Conservation (phyloP, 306 rosid genomes). For the Spatholobus suberectus region DNA sequence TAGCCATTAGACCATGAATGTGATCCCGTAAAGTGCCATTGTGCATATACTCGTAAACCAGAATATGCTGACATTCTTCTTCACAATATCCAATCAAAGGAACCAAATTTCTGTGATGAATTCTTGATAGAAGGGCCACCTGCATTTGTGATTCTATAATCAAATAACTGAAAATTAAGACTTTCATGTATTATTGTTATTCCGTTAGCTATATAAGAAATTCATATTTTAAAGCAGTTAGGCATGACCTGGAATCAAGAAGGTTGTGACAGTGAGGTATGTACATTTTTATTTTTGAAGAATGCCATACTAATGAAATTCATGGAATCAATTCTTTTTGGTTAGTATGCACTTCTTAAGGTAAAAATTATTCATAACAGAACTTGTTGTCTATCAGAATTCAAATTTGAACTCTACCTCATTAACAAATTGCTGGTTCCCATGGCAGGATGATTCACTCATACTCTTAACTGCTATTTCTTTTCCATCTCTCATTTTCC, state of each 20-base stretch:
- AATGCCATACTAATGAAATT: conserved; percentile 21
- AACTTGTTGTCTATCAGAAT: conserved; percentile 6
- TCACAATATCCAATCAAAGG: conserved; percentile 88
- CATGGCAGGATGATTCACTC: conserved; percentile 70
- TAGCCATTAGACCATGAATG: conserved; percentile 62
- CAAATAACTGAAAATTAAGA: conserved; percentile 33
- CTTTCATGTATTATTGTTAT: conserved; percentile 14
- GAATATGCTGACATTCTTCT: conserved; percentile 74
- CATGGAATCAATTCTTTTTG: conserved; percentile 14
- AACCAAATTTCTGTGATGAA: conserved; percentile 94
- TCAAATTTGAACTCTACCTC: conserved; percentile 58
- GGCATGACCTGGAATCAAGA: neutral
- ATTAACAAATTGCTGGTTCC: conserved; percentile 76
- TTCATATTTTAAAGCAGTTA: neutral
- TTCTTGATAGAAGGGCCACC: conserved; percentile 89
- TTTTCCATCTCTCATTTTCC: conserved; percentile 86
- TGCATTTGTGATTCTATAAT: conserved; percentile 49
- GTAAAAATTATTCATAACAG: neutral
- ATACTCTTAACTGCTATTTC: conserved; percentile 91
- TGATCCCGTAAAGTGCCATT: conserved; percentile 89
- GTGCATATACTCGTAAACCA: conserved; percentile 89
- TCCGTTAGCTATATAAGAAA: neutral
- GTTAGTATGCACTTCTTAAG: neutral
- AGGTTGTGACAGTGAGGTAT: neutral
- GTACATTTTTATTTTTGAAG: neutral